These are phyloP conservation scores for Thymus quinquecostatus DNA, from an alignment of 257 asterid genomes.

Conservation along the genomic window DNA sequence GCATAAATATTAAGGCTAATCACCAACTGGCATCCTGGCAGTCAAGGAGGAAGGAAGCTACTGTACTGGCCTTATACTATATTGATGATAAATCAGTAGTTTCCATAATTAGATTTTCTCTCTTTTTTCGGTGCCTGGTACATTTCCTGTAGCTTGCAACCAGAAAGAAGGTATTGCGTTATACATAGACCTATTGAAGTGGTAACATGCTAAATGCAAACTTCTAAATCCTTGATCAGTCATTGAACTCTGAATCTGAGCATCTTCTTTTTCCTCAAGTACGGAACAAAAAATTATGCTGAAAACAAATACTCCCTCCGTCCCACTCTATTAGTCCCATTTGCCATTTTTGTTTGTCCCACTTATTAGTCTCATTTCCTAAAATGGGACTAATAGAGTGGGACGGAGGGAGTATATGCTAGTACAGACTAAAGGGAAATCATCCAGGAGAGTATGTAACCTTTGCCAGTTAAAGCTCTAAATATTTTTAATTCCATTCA, in stretches of 20 bases:
- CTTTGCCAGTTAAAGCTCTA: not conserved
- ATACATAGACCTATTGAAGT: conserved; percentile 5
- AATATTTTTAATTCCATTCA: conserved; percentile 1
- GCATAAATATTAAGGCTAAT: not conserved
- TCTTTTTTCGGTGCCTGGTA: not conserved
- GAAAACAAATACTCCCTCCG: not conserved
- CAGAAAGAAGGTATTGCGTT: not conserved
- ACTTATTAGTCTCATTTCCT: too few relatives aligned
- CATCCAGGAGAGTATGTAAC: conserved; percentile 2
- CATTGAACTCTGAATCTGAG: conserved; percentile 15
- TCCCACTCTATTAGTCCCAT: too few relatives aligned
- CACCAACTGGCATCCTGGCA: not conserved
- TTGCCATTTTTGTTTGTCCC: too few relatives aligned
- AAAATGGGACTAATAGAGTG: too few relatives aligned
- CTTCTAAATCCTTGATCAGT: conserved; percentile 12
- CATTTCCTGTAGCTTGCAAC: not conserved
- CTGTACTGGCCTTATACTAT: conserved; percentile 15
- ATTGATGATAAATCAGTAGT: not conserved
- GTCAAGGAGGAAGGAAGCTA: conserved; percentile 15
- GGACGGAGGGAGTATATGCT: not conserved
- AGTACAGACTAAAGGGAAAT: not conserved
- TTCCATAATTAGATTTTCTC: not conserved
- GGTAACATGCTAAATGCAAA: not conserved
- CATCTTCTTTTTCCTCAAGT: not conserved
- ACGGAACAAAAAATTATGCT: not conserved